Evolutionary conservation across 1,139 yeast genomes (phyloP), one percentile per base, ranked within the genome.

Genomic region (Pichia sorboxylosa): DNA sequence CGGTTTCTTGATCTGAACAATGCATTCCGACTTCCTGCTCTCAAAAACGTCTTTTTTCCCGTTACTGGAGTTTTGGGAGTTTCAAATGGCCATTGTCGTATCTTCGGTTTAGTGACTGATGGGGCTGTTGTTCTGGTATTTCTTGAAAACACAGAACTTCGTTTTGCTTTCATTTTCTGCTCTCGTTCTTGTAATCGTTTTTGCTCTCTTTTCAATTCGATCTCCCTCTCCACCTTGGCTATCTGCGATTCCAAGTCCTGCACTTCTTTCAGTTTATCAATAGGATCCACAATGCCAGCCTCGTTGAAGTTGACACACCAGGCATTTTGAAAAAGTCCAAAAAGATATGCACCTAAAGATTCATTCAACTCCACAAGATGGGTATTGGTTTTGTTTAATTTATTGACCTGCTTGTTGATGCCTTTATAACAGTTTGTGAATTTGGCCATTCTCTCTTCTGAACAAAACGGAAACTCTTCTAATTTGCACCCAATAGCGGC

Each of bases 271-370:
- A 38, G 28, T 26, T 43, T 43, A 15, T 26, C 33, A 44, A 47
- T 38, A 9, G 43, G 41, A 19, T 45, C 45, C 4, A 34, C 37
- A 7, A 51, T 49, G 5, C 70, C 67, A 1, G 63, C 60, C 43
- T 67, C 70, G 24, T 60, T 55, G 29, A 73, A 72, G 45, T 70
- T 75, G 20, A 72, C 71, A 53, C 82, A 74, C 73, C 79, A 74
- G 54, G 77, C 73, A 35, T 76, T 73, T 45, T 73, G 67, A 42
- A 69, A 64, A 33, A 75, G 50, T 5, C 84, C 83, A 45, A 73
- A 74, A 32, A 74, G 52, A 29, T 75, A 66, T 27, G 78, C 62
- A 9, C 79, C 72, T 45, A 75, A 64, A 1, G 79, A 67, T 48
- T 75, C 83, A 48, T 75, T 75, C 47, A 75, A 66, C 28, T 69